Evolutionary conservation across 495 filamentous ascomycete species (phyloP), one percentile per base, ranked within the genome.

Genomic region (Penicillium soppii): DNA sequence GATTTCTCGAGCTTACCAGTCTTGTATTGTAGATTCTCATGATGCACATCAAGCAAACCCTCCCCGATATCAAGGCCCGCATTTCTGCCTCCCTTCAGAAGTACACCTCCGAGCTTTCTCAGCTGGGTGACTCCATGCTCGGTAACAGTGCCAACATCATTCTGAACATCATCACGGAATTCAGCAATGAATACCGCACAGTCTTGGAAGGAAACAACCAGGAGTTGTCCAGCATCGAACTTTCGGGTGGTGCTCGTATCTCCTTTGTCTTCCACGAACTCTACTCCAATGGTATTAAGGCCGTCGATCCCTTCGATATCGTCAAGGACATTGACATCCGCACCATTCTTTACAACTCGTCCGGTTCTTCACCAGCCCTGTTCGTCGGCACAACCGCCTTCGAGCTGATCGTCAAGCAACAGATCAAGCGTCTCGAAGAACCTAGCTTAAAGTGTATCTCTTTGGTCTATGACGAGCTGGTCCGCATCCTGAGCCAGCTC

Each of bases 31-130:
- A 88, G 85, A 97, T 99, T 70, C 82, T 99, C 52, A 97, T 97
- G 94, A 99, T 97, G 94, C 94, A 99, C 77, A 99, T 99, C 77
- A 99, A 99, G 72, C 94, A 99, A 76, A 99, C 94, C 6, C 82
- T 99, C 9, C 94, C 94, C 21, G 94, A 99, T 66, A 99, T 99
- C 77, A 99, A 97, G 71, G 87, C 86, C 15, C 88, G 95, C 53
- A 99, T 99, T 63, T 82, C 88, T 9, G 85, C 88, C 50, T 95
- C 91, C 27, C 82, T 99, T 41, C 88, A 92, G 62, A 97, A 97
- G 60, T 99, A 99, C 69, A 77, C 79, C 3, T 71, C 84, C 29
- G 95, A 99, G 69, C 81, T 99, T 17, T 68, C 77, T 25, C 80
- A 85, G 46, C 80, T 99, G 16, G 95, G 95, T 19, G 94, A 97